These are phyloP conservation scores for Amaranthus tricolor DNA, from an alignment of 179 eudicot species.

Conservation along the genomic window DNA sequence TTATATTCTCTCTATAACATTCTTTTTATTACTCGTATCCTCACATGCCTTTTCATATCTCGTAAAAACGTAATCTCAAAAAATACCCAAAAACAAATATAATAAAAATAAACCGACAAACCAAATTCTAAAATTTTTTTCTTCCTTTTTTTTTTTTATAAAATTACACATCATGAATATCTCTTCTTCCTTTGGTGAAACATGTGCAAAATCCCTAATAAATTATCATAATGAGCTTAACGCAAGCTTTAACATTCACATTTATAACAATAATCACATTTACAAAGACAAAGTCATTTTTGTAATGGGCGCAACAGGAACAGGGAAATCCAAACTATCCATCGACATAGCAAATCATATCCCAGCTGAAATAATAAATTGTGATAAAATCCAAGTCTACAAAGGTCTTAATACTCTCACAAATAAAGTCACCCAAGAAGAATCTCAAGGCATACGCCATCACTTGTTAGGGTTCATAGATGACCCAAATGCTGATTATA, in stretches of 20 bases:
- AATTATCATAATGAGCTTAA: constrained; percentile 31
- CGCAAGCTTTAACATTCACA: constrained; percentile 15
- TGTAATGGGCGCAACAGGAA: constrained; percentile 41
- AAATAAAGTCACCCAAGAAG: constrained; percentile 38
- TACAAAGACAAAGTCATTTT: constrained; percentile 30
- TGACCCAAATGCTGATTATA: constrained; percentile 32
- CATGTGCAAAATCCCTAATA: constrained; percentile 23
- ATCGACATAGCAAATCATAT: constrained; percentile 30
- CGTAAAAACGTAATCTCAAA: no score
- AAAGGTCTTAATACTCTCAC: constrained; percentile 36
- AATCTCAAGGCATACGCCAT: constrained; percentile 30
- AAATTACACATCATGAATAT: constrained; percentile 24
- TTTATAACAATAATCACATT: constrained; percentile 13
- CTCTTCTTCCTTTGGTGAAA: constrained; percentile 27
- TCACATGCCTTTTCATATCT: no score
- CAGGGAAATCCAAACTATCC: constrained; percentile 36
- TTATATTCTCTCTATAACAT: no score
- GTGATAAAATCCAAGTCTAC: constrained; percentile 36
- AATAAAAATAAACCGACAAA: constrained; percentile 9
- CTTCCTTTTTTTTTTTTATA: constrained; percentile 8
- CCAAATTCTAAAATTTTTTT: no score
- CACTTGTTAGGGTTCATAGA: constrained; percentile 28
- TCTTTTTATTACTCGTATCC: no score
- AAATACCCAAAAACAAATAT: background rate
- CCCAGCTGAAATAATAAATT: constrained; percentile 33